Evolutionary conservation across 179 eudicot genomes (phyloP), one percentile per base, ranked within the genome.

Genomic region (Silene noctiflora): DNA sequence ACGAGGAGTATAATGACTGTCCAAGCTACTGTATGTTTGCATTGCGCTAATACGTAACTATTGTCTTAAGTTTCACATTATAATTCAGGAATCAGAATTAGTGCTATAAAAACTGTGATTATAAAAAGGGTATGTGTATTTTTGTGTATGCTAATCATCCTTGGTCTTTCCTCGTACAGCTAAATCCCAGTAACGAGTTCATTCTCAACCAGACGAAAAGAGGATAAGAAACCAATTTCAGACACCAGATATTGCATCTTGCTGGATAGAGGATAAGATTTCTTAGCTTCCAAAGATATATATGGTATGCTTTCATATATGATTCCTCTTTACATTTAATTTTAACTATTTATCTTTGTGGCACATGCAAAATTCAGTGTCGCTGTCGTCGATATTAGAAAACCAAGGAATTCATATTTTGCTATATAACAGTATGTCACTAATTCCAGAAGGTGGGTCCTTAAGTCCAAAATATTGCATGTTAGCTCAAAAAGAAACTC

Each of bases 201-300:
- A 75, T 75, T 71, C 62, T 75, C 65, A 78, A 75, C 81, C 81
- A 75, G 74, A 75, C 25, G 59, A 66, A 78, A 74, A 74, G 64
- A 78, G 64, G 84, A 82, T 78, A 82, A 82, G 84, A 58, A 55
- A 72, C 62, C 16, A 33, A 44, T 59, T 42, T 66, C 64, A 42
- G 72, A 78, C 46, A 75, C 74, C 69, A 77, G 79, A 75, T 29
- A 65, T 78, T 51, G 21, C 81, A 73, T 71, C 75, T 71, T 58
- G 68, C 65, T 59, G 81, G 79, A 78, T 78, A 74, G 35, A 78
- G 63, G 77, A 82, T 82, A 78, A 78, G 81, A 82, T 82, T 75
- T 78, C 81, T 74, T 78, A 81, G 83, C 75, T 42, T 71, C 69
- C 72, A 55, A 29, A 63, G 55, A 69, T 62, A 25, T 69, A 74